Evolutionary conservation across 2,329 filamentous ascomycete genomes (phyloP).

Genomic region (Graphilbum fragrans): DNA sequence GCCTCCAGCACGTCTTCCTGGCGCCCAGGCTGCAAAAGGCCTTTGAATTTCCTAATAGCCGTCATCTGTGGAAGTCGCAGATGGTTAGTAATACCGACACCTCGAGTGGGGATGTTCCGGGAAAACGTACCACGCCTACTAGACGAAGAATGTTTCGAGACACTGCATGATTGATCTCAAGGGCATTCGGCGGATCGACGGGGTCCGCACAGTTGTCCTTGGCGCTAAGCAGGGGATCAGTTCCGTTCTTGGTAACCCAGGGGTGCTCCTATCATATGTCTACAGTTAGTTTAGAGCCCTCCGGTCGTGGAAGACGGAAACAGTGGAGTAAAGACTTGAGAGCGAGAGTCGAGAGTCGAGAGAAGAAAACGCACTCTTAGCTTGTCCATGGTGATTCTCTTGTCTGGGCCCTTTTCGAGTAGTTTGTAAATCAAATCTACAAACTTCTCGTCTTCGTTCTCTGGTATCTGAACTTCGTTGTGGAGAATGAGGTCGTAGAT

Average conservation of each 20-base stretch:
- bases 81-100: too few relatives aligned
- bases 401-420: conserved; percentile 73
- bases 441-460: conserved; percentile 55
- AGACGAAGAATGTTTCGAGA: conserved; percentile 82
- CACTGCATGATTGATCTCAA: conserved; percentile 83
- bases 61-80: conserved; percentile 50
- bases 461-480: conserved; percentile 50
- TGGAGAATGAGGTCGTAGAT: conserved; percentile 80
- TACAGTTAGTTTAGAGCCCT: too few relatives aligned
- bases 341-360: background rate
- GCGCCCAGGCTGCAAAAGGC: conserved; percentile 41
- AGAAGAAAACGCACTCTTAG: conserved; percentile 51
- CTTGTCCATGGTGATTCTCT: conserved; percentile 71
- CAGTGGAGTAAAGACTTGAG: background rate
- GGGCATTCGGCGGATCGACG: conserved; percentile 74
- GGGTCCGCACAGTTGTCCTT: conserved; percentile 79
- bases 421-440: conserved; percentile 61
- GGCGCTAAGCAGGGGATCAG: conserved; percentile 63
- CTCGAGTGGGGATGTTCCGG: background rate
- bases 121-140: conserved; percentile 58
- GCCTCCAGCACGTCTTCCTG: too few relatives aligned
- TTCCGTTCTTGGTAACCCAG: conserved; percentile 78
- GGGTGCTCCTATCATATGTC: conserved; percentile 79
- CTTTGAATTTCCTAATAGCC: conserved; percentile 82
- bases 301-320: conserved; percentile 10